Conservation (phyloP, 805 yeast genomes). For the Jamesozyma rosinii region DNA sequence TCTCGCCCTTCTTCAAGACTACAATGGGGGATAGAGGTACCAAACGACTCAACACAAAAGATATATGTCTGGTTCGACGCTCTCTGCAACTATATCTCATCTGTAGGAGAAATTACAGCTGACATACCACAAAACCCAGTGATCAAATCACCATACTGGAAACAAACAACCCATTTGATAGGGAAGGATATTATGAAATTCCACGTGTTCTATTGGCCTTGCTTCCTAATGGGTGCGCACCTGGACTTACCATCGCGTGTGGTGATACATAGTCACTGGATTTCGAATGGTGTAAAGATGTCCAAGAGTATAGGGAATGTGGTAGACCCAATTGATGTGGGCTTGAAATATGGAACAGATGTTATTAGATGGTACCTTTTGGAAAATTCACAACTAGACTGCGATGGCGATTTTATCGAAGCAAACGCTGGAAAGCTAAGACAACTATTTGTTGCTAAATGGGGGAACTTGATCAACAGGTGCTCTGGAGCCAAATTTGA, state of each 20-base stretch:
- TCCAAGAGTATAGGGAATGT: constrained; percentile 89
- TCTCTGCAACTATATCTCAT: constrained; percentile 70
- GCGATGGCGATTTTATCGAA: constrained; percentile 74
- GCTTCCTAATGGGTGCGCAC: constrained; percentile 75
- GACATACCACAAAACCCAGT: background rate
- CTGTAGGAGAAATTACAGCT: constrained; percentile 47
- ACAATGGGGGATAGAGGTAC: constrained; percentile 87
- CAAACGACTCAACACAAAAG: constrained; percentile 64
- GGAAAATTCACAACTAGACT: constrained; percentile 63
- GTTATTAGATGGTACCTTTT: constrained; percentile 64
- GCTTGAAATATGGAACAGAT: constrained; percentile 59
- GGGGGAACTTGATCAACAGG: constrained; percentile 70
- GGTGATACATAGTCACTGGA: constrained; percentile 92
- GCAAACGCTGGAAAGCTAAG: constrained; percentile 43
- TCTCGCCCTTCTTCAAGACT: constrained; percentile 75
- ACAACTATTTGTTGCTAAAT: constrained; percentile 66
- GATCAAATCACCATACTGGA: constrained; percentile 16
- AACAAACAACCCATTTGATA: constrained; percentile 59
- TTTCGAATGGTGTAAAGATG: constrained; percentile 84
- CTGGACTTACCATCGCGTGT: constrained; percentile 61
- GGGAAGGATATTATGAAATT: constrained; percentile 89
- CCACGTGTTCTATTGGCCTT: constrained; percentile 93
- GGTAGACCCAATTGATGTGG: constrained; percentile 73
- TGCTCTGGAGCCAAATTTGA: constrained; percentile 63
- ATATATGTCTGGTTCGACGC: constrained; percentile 98